Percentiles rank a stretch among this genome's conserved stretches.
Conservation (phyloP, 1,284 basidiomycete species). For the Schizophyllum commune region DNA sequence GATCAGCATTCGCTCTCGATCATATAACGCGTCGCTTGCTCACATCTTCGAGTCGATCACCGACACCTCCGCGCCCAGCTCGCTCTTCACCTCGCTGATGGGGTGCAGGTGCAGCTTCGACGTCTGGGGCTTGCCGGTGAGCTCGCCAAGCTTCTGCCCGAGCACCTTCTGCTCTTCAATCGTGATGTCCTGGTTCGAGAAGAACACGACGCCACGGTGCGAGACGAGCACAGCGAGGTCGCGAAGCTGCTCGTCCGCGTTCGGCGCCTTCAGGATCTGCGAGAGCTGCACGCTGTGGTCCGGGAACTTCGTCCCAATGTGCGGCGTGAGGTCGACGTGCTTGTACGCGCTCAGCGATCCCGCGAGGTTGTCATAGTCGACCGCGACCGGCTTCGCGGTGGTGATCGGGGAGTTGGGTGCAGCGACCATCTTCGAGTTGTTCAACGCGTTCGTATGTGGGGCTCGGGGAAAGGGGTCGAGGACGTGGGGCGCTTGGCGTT, state of each 20-base stretch:
- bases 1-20: not conserved
- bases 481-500: not conserved
- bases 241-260: slow-evolving; percentile 21
- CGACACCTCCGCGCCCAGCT: slow-evolving; percentile 40
- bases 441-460: not conserved
- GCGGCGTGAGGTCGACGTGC: slow-evolving; percentile 15
- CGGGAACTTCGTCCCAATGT: slow-evolving; percentile 19
- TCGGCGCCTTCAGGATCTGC: slow-evolving; percentile 13
- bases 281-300: slow-evolving; percentile 16
- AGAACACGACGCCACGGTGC: slow-evolving; percentile 68
- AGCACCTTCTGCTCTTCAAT: slow-evolving; percentile 29
- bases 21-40: slow-evolving; percentile 1
- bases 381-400: not conserved
- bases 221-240: slow-evolving; percentile 49
- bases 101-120: slow-evolving; percentile 61
- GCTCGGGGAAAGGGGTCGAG: too few relatives aligned
- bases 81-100: slow-evolving; percentile 42
- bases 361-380: not conserved
- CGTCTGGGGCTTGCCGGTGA: slow-evolving; percentile 48
- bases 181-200: slow-evolving; percentile 39
- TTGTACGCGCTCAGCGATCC: slow-evolving; percentile 12
- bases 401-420: slow-evolving; percentile 5
- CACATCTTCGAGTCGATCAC: slow-evolving; percentile 38
- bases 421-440: slow-evolving; percentile 3
- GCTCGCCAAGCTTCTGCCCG: slow-evolving; percentile 46